phyloP scores from a whole-genome alignment of 345 rosid species.

The Lepidium aucheri region DNA sequence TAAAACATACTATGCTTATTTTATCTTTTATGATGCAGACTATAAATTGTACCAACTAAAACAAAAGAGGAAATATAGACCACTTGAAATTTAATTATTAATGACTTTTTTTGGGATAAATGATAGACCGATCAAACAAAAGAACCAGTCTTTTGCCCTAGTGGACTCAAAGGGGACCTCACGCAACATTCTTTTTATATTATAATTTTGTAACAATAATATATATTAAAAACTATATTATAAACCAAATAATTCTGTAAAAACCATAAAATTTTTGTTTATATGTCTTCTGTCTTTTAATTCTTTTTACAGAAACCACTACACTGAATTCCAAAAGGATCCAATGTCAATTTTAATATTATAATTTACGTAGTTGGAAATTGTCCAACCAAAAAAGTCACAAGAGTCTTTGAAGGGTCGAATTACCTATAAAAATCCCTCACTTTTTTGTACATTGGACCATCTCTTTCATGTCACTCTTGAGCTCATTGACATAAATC shows the following conservation, averaged over 20 bases:
- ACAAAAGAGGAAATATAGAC: neutral
- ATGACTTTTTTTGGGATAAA: neutral
- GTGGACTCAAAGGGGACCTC: slow-evolving; percentile 25
- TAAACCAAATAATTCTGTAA: neutral
- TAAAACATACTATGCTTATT: too few relatives aligned
- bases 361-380: too few relatives aligned
- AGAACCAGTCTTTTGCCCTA: slow-evolving; percentile 19
- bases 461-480: slow-evolving; percentile 6
- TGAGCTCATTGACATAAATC: neutral
- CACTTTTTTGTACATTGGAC: too few relatives aligned
- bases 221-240: neutral
- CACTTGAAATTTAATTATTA: neutral
- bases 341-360: slow-evolving; percentile 15
- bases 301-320: slow-evolving; percentile 9
- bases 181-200: neutral
- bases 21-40: too few relatives aligned
- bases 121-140: neutral
- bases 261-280: neutral
- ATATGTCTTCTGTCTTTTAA: slow-evolving; percentile 5
- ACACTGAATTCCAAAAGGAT: slow-evolving; percentile 29
- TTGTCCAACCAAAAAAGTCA: too few relatives aligned
- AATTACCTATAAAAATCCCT: too few relatives aligned
- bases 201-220: neutral
- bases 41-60: neutral
- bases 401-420: too few relatives aligned